Evolutionary conservation across 768 basidiomycete genomes (phyloP), one percentile per base, ranked within the genome.

Genomic region (Leccinum aurantiacum): DNA sequence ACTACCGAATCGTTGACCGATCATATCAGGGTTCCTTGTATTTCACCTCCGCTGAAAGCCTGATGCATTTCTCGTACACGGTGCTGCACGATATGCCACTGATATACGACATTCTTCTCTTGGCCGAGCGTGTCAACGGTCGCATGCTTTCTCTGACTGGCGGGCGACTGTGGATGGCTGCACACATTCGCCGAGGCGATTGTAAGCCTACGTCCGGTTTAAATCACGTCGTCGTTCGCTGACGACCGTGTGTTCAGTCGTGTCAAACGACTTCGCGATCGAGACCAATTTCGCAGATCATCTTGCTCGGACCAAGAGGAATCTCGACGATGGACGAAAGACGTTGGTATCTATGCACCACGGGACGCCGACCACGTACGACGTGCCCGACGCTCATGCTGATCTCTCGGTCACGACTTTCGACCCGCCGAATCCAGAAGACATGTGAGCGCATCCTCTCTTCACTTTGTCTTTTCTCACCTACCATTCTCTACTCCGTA

Each of bases 101-200:
- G n/a, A 62, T 62, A 24, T 63, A 71, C 4, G 44, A 61, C n/a
- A 52, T 76, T 31, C 51, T 71, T 4, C 58, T 65, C 2, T 64
- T 80, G 48, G 76, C 74, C 4, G 68, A 70, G n/a, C 58, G 58
- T 13, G 58, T 79, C n/a, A 68, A 62, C 3, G 24, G 64, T 4
- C 76, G 76, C 17, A 75, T 79, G 74, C 52, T 55, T 3, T 54
- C 65, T 15, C 9, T 64, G n/a, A 69, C 53, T 14, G 63, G 50
- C 1, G 76, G 76, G 14, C 71, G 77, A 10, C 60, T 74, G 13
- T 79, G 78, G 79, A 76, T 80, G 76, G 75, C 44, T 19, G 44
- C 44, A 6, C 44, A 46, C 44, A 46, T 46, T 11, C 44, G 44
- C 19, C 44, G 44, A 46, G 44, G 44, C 6, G 44, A 46, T 46